These are phyloP conservation scores for Candida sp. DNA, from an alignment of 1,139 yeast genomes.

Conservation along the genomic window DNA sequence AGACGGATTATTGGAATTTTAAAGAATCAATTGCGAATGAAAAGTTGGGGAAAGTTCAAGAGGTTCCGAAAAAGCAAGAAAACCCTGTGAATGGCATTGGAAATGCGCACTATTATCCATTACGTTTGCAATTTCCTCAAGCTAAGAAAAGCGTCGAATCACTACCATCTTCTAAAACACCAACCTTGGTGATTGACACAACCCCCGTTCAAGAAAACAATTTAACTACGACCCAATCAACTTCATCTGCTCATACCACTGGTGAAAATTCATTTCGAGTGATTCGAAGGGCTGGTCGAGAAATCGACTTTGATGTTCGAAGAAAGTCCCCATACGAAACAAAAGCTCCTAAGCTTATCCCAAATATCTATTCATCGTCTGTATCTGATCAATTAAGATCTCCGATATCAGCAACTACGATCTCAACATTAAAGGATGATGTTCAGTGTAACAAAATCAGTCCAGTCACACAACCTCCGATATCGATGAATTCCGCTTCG, in stretches of 20 bases:
- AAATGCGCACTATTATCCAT: slow-evolving; percentile 13
- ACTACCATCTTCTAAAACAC: slow-evolving; percentile 12
- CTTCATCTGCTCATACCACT: slow-evolving; percentile 6
- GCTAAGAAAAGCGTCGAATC: slow-evolving; percentile 11
- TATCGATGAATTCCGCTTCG: background rate
- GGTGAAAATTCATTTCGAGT: slow-evolving; percentile 54
- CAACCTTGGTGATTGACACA: slow-evolving; percentile 29
- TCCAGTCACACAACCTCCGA: slow-evolving; percentile 4
- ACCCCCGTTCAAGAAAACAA: slow-evolving; percentile 6
- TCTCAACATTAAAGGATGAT: slow-evolving; percentile 29
- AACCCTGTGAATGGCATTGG: background rate
- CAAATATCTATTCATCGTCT: slow-evolving; percentile 42
- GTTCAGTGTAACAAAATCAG: slow-evolving; percentile 7
- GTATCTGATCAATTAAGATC: slow-evolving; percentile 30
- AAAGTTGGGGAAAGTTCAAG: slow-evolving; percentile 12
- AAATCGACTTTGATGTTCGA: slow-evolving; percentile 79
- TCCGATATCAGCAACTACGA: slow-evolving; percentile 39
- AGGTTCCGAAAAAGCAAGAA: background rate
- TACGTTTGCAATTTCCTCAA: slow-evolving; percentile 19
- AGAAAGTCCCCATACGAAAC: slow-evolving; percentile 69
- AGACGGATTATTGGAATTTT: slow-evolving; percentile 58
- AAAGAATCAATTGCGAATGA: slow-evolving; percentile 38
- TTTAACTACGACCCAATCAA: slow-evolving; percentile 6
- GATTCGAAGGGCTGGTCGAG: slow-evolving; percentile 48
- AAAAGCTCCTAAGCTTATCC: slow-evolving; percentile 40